Percentiles rank a stretch among this genome's conserved stretches.
phyloP scores from a whole-genome alignment of 305 asterid species.

The Fraxinus sp. region DNA sequence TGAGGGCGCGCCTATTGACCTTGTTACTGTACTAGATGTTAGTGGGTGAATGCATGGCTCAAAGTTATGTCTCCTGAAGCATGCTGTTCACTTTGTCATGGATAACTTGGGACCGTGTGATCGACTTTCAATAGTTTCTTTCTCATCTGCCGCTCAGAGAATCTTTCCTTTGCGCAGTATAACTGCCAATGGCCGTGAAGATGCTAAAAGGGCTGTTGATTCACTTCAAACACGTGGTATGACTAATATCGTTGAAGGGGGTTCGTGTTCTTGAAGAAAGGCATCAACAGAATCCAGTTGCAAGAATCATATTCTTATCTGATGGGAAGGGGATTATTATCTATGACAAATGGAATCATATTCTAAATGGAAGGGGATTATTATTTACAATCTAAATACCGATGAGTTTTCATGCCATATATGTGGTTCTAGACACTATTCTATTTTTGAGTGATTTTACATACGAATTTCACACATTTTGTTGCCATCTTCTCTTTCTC shows the following conservation, averaged over 20 bases:
- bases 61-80: slow-evolving; percentile 26
- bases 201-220: slow-evolving; percentile 29
- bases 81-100: slow-evolving; percentile 36
- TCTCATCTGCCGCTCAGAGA: slow-evolving; percentile 27
- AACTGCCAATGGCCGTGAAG: slow-evolving; percentile 30
- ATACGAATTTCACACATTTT: no score
- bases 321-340: no score
- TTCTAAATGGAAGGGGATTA: background rate
- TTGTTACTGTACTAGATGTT: slow-evolving; percentile 25
- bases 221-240: slow-evolving; percentile 25
- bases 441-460: no score
- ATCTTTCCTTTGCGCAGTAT: slow-evolving; percentile 34
- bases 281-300: no score
- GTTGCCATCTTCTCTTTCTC: no score
- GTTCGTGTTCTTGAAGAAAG: no score
- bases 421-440: no score
- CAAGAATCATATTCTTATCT: no score
- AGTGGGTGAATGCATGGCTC: slow-evolving; percentile 21
- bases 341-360: no score
- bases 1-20: slow-evolving; percentile 22
- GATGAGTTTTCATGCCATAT: no score
- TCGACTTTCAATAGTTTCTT: slow-evolving; percentile 32
- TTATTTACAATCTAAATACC: no score
- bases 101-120: slow-evolving; percentile 39
- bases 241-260: slow-evolving; percentile 39